Base-by-base conservation (phyloP, 1,284 basidiomycete species). In the Heterobasidion annosum region DNA sequence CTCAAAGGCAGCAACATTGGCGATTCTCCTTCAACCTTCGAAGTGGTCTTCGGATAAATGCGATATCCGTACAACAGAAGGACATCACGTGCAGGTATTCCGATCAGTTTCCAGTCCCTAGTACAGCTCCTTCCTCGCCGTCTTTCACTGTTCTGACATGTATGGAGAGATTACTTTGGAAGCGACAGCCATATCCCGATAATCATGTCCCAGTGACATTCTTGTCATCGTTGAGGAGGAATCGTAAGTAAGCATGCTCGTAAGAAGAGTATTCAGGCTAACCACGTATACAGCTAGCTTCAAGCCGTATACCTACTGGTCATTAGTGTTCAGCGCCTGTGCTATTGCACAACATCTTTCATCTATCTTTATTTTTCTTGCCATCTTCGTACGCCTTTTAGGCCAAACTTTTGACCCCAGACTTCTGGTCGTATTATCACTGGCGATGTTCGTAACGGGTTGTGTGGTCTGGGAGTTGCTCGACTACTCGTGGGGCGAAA, bases 121-220 rank as follows among this genome's bases (percentile, higher is more conserved):
- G 25, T 25, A 25, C 25, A 25, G 25, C 5, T 5, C 25, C 25
- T 25, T 25, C 25, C 5, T 25, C 25, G 25, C 25, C 25, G 25
- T 25, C 25, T 25, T 25, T 25, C 25, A 25, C 25, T 25, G 52
- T 46, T 43, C 16, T 13, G 19, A n/a, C 37, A 43, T 19, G 9
- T 71, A 60, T 96, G 92, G 81, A 86, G 65, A 89, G 85, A 64
- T 76, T 90, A n/a, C 79, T 98, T 16, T 97, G 93, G 92, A 84
- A 84, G 65, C 73, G 69, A 57, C 88, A 89, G 64, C 73, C 79
- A 5, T 89, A 79, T 65, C 83, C 89, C 13, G 94, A 97, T 70
- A 93, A 95, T 67, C 83, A 93, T 70, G 86, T 97, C 51, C 88
- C 90, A 9, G 70, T 72, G 2, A 76, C 81, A 8, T 97, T 96